phyloP scores from a whole-genome alignment of 768 basidiomycete species.

The Leccinum arenicola region DNA sequence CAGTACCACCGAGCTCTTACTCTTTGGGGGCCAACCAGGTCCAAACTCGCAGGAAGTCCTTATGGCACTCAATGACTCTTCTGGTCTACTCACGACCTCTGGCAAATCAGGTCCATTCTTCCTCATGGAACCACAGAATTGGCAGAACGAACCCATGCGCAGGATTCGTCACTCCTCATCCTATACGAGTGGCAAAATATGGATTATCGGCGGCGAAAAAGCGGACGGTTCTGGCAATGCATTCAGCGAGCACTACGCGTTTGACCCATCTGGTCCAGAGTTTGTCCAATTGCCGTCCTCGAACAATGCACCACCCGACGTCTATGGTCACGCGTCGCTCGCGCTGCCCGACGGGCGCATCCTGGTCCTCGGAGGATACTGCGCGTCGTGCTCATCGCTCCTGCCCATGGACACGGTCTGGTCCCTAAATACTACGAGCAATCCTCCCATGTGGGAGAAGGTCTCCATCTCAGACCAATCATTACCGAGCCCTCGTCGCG shows the following conservation, averaged over 20 bases:
- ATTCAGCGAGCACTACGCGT: slow-evolving; percentile 64
- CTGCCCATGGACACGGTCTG: slow-evolving; percentile 60
- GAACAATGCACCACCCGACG: slow-evolving; percentile 54
- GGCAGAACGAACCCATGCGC: slow-evolving; percentile 67
- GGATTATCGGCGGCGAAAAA: slow-evolving; percentile 76
- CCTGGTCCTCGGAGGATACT: slow-evolving; percentile 74
- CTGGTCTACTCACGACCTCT: slow-evolving; percentile 49
- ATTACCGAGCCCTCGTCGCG: slow-evolving; percentile 58
- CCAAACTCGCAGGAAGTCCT: slow-evolving; percentile 52
- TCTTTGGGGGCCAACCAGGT: slow-evolving; percentile 78
- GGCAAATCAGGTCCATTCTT: slow-evolving; percentile 42
- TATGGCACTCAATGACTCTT: slow-evolving; percentile 59
- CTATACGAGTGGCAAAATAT: slow-evolving; percentile 51
- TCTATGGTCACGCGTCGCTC: slow-evolving; percentile 72
- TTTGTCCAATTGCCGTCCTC: slow-evolving; percentile 57
- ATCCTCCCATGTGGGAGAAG: slow-evolving; percentile 47
- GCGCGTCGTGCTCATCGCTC: slow-evolving; percentile 42
- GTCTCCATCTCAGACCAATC: slow-evolving; percentile 37
- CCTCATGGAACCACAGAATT: slow-evolving; percentile 44
- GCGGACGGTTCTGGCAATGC: slow-evolving; percentile 72
- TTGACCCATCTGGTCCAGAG: slow-evolving; percentile 44
- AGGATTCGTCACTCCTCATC: slow-evolving; percentile 74
- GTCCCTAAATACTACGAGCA: slow-evolving; percentile 55
- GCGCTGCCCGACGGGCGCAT: slow-evolving; percentile 68
- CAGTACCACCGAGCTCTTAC: slow-evolving; percentile 49